Evolutionary conservation across 1,284 basidiomycete genomes (phyloP), one percentile per base, ranked within the genome.

Genomic region (Cryptococcus sp.): DNA sequence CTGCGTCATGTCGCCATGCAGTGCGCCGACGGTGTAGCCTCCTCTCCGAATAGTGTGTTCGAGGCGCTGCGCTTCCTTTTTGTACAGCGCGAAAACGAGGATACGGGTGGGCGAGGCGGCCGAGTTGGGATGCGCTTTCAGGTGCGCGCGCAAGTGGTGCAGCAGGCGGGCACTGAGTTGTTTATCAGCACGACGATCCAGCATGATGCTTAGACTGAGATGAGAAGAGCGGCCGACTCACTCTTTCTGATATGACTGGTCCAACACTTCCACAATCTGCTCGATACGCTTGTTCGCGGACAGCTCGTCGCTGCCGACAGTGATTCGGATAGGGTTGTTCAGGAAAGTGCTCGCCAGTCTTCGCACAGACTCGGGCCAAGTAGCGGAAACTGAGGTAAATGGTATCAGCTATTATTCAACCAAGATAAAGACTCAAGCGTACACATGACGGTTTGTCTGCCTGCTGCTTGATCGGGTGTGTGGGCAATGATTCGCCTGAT

Each of bases 331-430:
- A 5, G 95, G 93, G 61, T 90, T 81, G 54, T 84, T 84, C 79
- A 91, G 89, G 81, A 99, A 99, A 6, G 92, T 87, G 69, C 87
- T 85, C 0, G 96, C 96, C n/a, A 99, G 83, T 60, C 89, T 84
- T 59, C 95, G 85, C n/a, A 99, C 94, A 3, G 90, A 88, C 65
- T 95, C 92, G 0, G 95, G 95, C 95, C 95, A 99, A 3, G 95
- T 99, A 6, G 95, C 95, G 58, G 93, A 96, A 81, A 98, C 90
- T 92, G 42, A 20, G 39, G 6, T 19, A 48, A 11, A 20, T 49
- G 1, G 22, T 19, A 8, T 59, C 53, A 60, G 46, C 35, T 27
- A 25, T n/a, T 40, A 40, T 50, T 50, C 19, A 40, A 20, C 49
- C 53, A 13, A 40, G 22, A 20, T 11, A 20, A 31, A 40, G n/a